phyloP scores from a whole-genome alignment of 2,329 filamentous ascomycete species.

The Aspergillus nomiae region DNA sequence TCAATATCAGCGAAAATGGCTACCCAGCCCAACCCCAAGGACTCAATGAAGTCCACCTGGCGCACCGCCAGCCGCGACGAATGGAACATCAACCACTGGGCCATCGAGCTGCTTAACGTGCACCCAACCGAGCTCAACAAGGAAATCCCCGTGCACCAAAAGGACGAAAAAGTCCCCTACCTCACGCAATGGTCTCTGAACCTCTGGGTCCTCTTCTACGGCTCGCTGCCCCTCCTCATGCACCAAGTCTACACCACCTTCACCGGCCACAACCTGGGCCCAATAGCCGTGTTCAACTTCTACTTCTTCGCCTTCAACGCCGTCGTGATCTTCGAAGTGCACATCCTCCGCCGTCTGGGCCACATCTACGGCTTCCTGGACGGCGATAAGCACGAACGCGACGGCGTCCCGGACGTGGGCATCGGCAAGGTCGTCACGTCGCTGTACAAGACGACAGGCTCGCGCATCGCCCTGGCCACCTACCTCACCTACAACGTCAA shows the following conservation, averaged over 20 bases:
- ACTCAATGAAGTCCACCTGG: conserved; percentile 37
- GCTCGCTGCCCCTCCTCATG: conserved; percentile 6
- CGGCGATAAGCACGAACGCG: conserved; percentile 14
- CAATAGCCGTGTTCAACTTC: conserved; percentile 11
- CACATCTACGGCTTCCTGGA: conserved; percentile 14
- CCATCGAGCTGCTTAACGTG: conserved; percentile 26
- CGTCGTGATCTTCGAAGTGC: conserved; percentile 8
- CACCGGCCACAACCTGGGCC: conserved; percentile 5
- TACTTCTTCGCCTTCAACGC: conserved; percentile 14
- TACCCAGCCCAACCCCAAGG: conserved; percentile 25
- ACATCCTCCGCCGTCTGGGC: conserved; percentile 10
- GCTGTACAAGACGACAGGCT: conserved; percentile 8
- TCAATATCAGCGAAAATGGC: conserved; percentile 14
- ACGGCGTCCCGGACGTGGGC: conserved; percentile 15
- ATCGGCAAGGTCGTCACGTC: conserved; percentile 8
- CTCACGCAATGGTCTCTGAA: conserved; percentile 11
- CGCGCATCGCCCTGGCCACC: conserved; percentile 1
- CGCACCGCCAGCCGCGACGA: conserved; percentile 23
- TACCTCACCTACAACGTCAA: conserved; percentile 6
- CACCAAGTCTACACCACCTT: conserved; percentile 10
- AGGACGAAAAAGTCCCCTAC: conserved; percentile 10
- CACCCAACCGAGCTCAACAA: conserved; percentile 27
- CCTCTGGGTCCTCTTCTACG: conserved; percentile 7
- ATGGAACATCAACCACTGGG: conserved; percentile 30
- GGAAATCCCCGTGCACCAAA: conserved; percentile 16